Base-by-base conservation (phyloP, 2,329 filamentous ascomycete genomes). In the Aspergillus ibericus region DNA sequence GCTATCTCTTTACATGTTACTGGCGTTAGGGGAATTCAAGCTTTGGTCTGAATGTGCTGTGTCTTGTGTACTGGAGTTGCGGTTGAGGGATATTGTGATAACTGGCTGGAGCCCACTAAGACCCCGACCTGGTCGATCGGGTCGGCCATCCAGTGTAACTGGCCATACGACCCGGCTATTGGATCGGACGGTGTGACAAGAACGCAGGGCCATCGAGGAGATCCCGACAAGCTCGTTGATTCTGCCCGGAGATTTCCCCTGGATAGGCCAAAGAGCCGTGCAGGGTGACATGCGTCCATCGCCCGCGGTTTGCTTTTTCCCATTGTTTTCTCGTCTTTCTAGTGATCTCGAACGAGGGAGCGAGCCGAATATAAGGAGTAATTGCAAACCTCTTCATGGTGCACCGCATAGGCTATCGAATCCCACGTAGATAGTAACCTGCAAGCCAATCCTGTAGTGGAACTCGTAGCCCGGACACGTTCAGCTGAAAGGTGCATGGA, bases 401-500 rank as follows among this genome's bases (percentile, higher is more conserved):
- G 38, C 20, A 42, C 38, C 18, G 16, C 38, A 42, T 42, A 22
- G 20, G 38, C 38, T 42, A 42, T 42, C 38, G 38, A 42, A 42
- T 12, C 38, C 38, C 38, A 22, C 9, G 18, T 42, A 47, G 22
- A 47, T 47, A 27, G 35, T 42, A 16, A 42, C 35, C 50, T 42
- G 51, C 51, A 40, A 44, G 51, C 36, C 36, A 32, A 42, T 34
- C 27, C 51, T 44, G 36, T 32, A 25, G 51, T 42, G 51, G 51
- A 42, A 29, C 25, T 32, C 20, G 51, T 27, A 36, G 52, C 38
- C 38, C 18, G 27, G n/a, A 52, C 54, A 42, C 40, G 42, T 49
- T 51, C 60, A 62, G 60, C 60, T 62, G 71, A 72, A 69, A 56
- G 25, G 44, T 22, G 42, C 42, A 47, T 47, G 61, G 65, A 64